Base-by-base conservation (phyloP, 2,329 filamentous ascomycete genomes). In the Thielaviopsis ethacetica region DNA sequence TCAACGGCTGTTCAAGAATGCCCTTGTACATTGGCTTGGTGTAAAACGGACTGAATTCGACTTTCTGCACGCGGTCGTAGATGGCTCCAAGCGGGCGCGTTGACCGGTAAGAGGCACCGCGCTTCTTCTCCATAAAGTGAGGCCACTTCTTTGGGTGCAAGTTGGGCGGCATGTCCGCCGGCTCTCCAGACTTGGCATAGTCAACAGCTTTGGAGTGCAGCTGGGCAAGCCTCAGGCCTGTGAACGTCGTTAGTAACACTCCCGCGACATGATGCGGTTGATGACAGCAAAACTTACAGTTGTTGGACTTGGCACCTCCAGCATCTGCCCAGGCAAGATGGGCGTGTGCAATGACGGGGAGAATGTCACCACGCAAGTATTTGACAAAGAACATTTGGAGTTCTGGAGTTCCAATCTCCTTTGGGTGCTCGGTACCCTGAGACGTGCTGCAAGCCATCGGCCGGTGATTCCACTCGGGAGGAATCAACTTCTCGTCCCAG, bases 131-230 rank as follows among this genome's bases (percentile, higher is more conserved):
- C 84, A 94, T 91, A 67, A 91, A 97, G 68, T 96, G 91, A 0
- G 90, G 93, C 79, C 82, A 95, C 58, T 65, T 72, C 5, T 65
- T 73, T 0, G 86, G 83, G n/a, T 75, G 73, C 3, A 93, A 72
- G 0, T 76, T 72, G 47, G 73, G 71, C 6, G 75, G 73, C 74
- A 95, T 85, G 21, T 77, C 71, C 0, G 91, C 91, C 0, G 86
- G 80, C 10, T 85, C 77, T 0, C 93, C 93, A 1, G 88, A 91
- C 72, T 98, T 98, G 52, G 88, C 84, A 67, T 93, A 98, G 68
- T 98, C 93, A 0, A 98, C 93, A 0, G 93, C 91, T 64, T 84
- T 82, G 0, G 93, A 97, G 68, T 98, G 93, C 2, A 97, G 73
- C 9, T 78, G 73, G 2, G 91, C 90, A 4, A 97, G 75, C 56